Base-by-base conservation (phyloP, 129 eudicot genomes). In the Lactuca saligna region DNA sequence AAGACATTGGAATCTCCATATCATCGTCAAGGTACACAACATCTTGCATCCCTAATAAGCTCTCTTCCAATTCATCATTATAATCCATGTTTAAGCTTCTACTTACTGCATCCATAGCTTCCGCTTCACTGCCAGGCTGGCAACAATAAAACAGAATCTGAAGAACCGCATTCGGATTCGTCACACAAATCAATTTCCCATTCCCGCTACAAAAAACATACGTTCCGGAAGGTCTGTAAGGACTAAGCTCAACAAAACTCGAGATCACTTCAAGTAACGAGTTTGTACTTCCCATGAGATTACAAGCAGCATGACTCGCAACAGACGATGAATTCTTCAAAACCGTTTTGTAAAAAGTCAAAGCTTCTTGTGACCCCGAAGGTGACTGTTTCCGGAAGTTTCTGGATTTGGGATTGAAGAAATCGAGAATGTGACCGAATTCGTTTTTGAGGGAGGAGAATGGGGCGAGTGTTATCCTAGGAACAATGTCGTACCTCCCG, bases 171-270 rank as follows among this genome's bases (percentile, higher is more conserved):
- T 92, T 82, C 9, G 96, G 74, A 37, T 92, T 92, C 8, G 78
- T 72, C 35, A 84, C 65, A 5, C 74, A 79, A 44, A 86, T 76
- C 20, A 84, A 38, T 57, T 75, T 86, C 63, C 89, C 90, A 42
- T 75, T 83, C 2, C 93, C 84, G 11, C 84, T 79, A 63, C 89
- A 84, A 82, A 92, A 88, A 8, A 92, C 67, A 32, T 71, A 92
- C 0, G 67, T 81, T 11, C 98, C 98, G 33, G 82, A 88, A 72
- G 98, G 96, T 74, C 95, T 84, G 67, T 92, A 88, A 15, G 98
- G 96, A 69, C 98, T 92, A 35, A 88, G 95, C 58, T 84, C 76
- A 50, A 92, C 72, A 12, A 88, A 84, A 41, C 76, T 82, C 4
- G 91, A 66, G n/a, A 88, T 62, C 6, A 81, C 81, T 39, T 85